Percentiles rank a stretch among this genome's conserved stretches.
These are phyloP conservation scores for Pseudogymnoascus sp. DNA, from an alignment of 2,329 filamentous ascomycete species.

Conservation along the genomic window DNA sequence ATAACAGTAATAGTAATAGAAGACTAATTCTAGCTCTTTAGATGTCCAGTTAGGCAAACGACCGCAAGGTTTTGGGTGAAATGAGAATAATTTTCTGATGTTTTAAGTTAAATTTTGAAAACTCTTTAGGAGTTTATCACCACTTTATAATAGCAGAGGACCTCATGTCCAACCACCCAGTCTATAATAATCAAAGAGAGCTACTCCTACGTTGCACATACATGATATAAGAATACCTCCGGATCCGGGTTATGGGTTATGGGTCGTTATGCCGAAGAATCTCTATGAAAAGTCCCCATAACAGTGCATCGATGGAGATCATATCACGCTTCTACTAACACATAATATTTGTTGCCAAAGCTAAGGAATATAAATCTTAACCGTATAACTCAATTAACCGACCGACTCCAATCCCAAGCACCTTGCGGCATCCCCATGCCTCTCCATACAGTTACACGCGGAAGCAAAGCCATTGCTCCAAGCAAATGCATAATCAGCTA, in stretches of 20 bases:
- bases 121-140: background rate
- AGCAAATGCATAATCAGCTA: background rate
- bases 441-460: background rate
- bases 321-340: background rate
- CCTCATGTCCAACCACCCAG: too few species aligned
- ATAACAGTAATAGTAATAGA: background rate
- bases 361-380: background rate
- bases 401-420: background rate
- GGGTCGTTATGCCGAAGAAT: background rate
- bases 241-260: too few species aligned
- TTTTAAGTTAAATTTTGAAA: background rate
- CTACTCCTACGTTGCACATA: too few species aligned
- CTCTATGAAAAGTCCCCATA: background rate
- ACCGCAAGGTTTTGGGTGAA: background rate
- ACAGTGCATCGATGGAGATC: background rate
- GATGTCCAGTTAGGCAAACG: background rate
- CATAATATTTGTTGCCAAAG: background rate
- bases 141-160: background rate
- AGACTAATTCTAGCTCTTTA: background rate
- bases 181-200: too few species aligned
- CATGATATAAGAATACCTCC: background rate
- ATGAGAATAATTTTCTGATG: background rate
- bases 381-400: background rate
- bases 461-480: background rate
- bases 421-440: background rate